Evolutionary conservation across 495 filamentous ascomycete species (phyloP).

Genomic region (Aspergillus asperescens): DNA sequence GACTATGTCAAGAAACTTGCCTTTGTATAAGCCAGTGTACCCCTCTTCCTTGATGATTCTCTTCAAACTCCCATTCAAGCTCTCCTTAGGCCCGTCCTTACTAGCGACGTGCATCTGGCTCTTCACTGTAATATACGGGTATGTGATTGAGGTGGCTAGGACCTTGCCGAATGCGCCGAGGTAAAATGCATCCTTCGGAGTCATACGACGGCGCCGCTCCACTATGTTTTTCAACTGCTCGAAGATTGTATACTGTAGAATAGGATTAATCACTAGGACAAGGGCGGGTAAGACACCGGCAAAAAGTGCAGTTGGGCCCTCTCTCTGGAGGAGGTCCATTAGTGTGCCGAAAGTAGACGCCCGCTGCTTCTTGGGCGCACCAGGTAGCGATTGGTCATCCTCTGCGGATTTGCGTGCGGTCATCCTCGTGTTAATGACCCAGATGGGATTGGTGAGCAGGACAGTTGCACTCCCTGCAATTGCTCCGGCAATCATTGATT

Average conservation of each 20-base stretch:
- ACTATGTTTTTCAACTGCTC: conserved; percentile 87
- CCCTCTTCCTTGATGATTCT: conserved; percentile 84
- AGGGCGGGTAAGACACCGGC: conserved; percentile 89
- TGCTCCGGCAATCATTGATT: conserved; percentile 93
- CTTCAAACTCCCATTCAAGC: conserved; percentile 66
- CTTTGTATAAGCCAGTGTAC: conserved; percentile 84
- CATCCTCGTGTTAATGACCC: conserved; percentile 98
- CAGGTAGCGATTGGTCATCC: conserved; percentile 50
- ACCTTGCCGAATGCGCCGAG: conserved; percentile 92
- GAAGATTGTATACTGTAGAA: conserved; percentile 97
- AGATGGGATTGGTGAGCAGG: conserved; percentile 94
- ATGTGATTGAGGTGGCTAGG: conserved; percentile 86
- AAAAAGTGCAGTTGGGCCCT: conserved; percentile 80
- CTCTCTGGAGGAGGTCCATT: conserved; percentile 65
- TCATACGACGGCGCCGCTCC: conserved; percentile 63
- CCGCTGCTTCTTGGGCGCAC: conserved; percentile 42
- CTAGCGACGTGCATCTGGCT: conserved; percentile 89
- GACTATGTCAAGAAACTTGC: conserved; percentile 45
- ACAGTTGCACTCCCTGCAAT: conserved; percentile 92
- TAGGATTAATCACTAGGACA: conserved; percentile 93
- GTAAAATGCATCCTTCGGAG: conserved; percentile 80
- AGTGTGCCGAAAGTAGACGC: conserved; percentile 76
- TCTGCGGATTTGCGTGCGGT: conserved; percentile 69
- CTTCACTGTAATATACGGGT: conserved; percentile 98
- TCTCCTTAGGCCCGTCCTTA: conserved; percentile 59